phyloP scores from a whole-genome alignment of 805 yeast genomes.

The Candida dajiaensis region DNA sequence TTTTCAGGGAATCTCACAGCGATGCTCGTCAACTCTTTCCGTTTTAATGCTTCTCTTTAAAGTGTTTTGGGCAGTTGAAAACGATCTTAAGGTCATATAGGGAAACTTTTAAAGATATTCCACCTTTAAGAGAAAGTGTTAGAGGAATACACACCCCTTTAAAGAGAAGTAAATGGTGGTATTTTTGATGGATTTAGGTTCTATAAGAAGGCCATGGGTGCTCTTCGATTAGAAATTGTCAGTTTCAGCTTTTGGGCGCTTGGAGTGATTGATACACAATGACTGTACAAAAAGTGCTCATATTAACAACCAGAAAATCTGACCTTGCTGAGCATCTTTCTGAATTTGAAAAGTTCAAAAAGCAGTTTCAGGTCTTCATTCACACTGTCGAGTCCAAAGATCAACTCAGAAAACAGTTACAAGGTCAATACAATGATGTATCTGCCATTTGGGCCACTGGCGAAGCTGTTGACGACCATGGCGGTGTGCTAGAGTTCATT shows the following conservation, averaged over 20 bases:
- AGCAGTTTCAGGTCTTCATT: constrained; percentile 32
- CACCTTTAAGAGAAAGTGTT: neutral
- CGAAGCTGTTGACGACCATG: constrained; percentile 43
- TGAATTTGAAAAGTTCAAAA: constrained; percentile 39
- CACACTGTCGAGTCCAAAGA: constrained; percentile 37
- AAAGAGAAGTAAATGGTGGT: too few relatives aligned
- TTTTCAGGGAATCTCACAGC: neutral
- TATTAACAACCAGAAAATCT: constrained; percentile 24
- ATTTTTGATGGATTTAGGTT: neutral
- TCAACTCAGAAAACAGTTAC: constrained; percentile 35
- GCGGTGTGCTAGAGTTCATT: constrained; percentile 40
- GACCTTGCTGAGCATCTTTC: constrained; percentile 42
- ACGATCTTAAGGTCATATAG: neutral
- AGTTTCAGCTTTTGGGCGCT: too few relatives aligned
- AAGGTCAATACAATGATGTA: constrained; percentile 33
- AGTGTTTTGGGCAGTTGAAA: too few relatives aligned
- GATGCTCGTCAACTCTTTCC: neutral
- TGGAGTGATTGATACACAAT: too few relatives aligned
- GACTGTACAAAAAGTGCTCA: constrained; percentile 25
- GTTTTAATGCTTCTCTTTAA: neutral
- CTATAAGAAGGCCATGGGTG: neutral
- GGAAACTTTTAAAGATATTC: neutral
- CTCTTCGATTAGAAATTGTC: neutral
- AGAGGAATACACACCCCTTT: neutral
- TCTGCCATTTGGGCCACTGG: constrained; percentile 52